Percentiles rank a stretch among this genome's conserved stretches.
phyloP scores from a whole-genome alignment of 108 stramenopile genomes.

The Cyclostephanos tholiformis region DNA sequence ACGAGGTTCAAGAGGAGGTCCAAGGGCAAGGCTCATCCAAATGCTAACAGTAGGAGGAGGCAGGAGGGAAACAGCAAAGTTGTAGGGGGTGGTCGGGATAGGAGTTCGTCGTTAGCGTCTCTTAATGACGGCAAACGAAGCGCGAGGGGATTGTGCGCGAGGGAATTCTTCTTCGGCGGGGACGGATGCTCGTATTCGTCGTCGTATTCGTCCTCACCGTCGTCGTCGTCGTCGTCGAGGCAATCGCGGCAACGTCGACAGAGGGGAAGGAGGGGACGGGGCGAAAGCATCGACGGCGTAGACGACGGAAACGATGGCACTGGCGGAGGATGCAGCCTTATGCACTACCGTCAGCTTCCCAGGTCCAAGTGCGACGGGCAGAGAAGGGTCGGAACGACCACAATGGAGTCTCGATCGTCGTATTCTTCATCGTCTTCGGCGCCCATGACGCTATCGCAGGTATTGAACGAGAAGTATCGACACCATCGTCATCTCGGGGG shows the following conservation, averaged over 20 bases:
- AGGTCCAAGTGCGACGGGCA: conserved; percentile 13
- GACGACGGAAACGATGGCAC: background rate
- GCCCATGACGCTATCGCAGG: conserved; percentile 42
- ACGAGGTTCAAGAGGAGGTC: conserved; percentile 10
- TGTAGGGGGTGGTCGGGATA: conserved; percentile 2
- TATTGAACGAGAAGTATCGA: conserved; percentile 33
- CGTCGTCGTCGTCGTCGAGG: too few relatives aligned
- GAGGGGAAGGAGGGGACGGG: conserved; percentile 22
- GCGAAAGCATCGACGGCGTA: conserved; percentile 11
- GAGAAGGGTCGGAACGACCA: background rate
- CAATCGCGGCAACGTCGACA: background rate
- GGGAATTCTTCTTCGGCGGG: conserved; percentile 45
- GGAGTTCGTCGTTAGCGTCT: conserved; percentile 6
- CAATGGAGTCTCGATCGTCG: background rate
- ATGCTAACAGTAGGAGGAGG: conserved; percentile 28
- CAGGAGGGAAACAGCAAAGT: background rate
- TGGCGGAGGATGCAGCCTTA: conserved; percentile 14
- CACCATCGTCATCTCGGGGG: conserved; percentile 4
- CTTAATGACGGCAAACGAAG: background rate
- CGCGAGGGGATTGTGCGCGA: conserved; percentile 12
- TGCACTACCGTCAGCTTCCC: conserved; percentile 46
- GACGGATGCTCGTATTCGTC: conserved; percentile 23
- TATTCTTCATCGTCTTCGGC: background rate
- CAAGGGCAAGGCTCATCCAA: conserved; percentile 43
- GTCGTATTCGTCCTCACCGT: too few relatives aligned